A percentile compares a stretch with the other conserved stretches of the same genome.
These are phyloP conservation scores for Scutellaria baicalensis DNA, from an alignment of 257 asterid genomes.

Conservation along the genomic window DNA sequence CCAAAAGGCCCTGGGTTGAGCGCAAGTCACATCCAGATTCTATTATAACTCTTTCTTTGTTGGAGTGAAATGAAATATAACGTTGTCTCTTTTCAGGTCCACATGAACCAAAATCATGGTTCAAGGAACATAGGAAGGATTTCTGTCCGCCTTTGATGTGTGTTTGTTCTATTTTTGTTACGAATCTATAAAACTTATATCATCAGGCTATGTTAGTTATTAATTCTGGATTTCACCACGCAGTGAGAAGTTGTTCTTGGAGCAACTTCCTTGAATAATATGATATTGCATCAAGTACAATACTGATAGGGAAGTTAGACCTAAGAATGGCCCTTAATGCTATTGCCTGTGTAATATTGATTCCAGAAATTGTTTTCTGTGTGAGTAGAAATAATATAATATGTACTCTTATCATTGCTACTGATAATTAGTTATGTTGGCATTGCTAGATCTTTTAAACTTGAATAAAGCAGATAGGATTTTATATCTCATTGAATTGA, in stretches of 20 bases:
- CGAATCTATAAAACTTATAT: neutral
- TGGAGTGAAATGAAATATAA: neutral
- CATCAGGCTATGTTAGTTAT: neutral
- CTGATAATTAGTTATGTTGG: too few species aligned
- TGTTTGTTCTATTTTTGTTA: neutral
- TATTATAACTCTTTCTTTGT: neutral
- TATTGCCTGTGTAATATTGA: neutral
- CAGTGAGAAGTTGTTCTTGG: neutral
- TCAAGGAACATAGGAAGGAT: neutral
- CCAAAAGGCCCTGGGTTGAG: neutral
- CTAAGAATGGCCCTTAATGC: too few species aligned
- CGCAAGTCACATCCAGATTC: neutral
- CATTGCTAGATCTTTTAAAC: neutral
- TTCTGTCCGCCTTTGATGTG: neutral
- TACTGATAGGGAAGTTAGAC: too few species aligned
- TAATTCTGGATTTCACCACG: neutral
- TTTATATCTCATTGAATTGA: neutral
- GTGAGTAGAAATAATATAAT: neutral
- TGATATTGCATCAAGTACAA: neutral
- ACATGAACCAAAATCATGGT: neutral
- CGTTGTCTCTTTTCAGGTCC: neutral
- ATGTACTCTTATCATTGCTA: too few species aligned
- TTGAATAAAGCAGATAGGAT: neutral
- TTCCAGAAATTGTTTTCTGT: neutral
- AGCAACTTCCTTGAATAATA: neutral